Evolutionary conservation across 2,329 filamentous ascomycete genomes (phyloP), one percentile per base, ranked within the genome.

Genomic region (Graphilbum fragrans): DNA sequence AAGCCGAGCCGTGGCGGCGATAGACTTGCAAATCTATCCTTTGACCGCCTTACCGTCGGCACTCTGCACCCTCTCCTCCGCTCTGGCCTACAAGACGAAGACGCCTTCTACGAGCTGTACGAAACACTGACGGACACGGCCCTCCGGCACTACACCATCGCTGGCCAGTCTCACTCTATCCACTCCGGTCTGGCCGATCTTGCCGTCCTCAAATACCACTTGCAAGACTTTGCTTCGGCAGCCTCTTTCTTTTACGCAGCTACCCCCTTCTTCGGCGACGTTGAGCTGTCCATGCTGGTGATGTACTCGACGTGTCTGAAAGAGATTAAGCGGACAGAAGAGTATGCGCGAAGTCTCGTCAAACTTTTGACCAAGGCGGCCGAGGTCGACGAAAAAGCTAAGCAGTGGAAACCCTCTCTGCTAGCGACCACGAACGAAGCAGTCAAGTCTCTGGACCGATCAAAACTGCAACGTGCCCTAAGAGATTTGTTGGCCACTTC

Each of bases 261-360:
- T 35, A 81, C 84, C 1, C 80, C 82, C 0, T 83, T 85, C 47
- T 94, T 92, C 51, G 82, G 81, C 0, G 77, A 81, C 43, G 78
- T 94, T 12, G 87, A 96, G 55, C 66, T 86, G 4, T 82, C 82
- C 1, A 84, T 94, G 72, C 70, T 96, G 6, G 75, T 85, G 48
- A 82, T 95, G 70, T 92, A 95, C 56, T 76, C 84, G 1, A 73
- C 75, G 38, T 96, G 88, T 57, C 69, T 98, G 22, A 81, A 83
- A 49, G 73, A 85, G 50, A 70, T 94, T 22, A 69, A 82, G 38
- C 76, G 78, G 14, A 77, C 78, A 45, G 82, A 90, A 40, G 86
- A 94, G 47, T 93, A 87, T 52, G 77, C 88, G 16, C 74, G 76
- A 20, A 79, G 84, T 9, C 70, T 86, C 9, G 66, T 95, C 14